Base-by-base conservation (phyloP, 345 rosid species). In the Balakata baccata region DNA sequence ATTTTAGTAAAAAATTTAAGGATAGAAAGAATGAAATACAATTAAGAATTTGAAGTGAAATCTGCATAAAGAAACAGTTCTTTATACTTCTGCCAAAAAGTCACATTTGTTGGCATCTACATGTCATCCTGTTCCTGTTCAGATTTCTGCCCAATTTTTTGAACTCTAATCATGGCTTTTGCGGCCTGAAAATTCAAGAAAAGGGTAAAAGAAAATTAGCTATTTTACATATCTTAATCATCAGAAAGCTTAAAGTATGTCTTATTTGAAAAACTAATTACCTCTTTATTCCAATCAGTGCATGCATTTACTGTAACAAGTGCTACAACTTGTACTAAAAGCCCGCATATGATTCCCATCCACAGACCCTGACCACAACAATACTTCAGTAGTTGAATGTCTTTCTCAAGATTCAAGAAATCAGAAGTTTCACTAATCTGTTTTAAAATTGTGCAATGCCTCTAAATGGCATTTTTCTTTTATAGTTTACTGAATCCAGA, bases 261-360 rank as follows among this genome's bases (percentile, higher is more conserved):
- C 16, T 14, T 37, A 14, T 38, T n/a, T 16, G 41, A 62, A 34
- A 43, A 25, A 34, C 60, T 11, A 58, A 37, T 73, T 59, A 75
- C 86, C 83, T 85, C 88, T 22, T 69, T 68, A 41, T 81, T 72
- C 87, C 88, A 82, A 18, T 81, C 53, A 6, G 88, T 80, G 68
- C 70, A 59, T 17, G 73, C 78, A 75, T 75, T 85, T 57, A 85
- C 59, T 1, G 62, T 20, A 46, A 87, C 68, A 59, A 87, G 87
- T n/a, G 87, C 87, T 18, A 80, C 22, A 41, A 70, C 64, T 82
- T 73, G 87, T 0, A 80, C 80, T 45, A 65, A 2, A 5, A 83
- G 83, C 23, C 85, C 87, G 63, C 86, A 83, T 62, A 85, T 81
- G 69, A 85, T 84, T 45, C 88, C 88, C 83, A 82, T 70, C 88